Percentiles rank a stretch among this genome's conserved stretches.
Evolutionary conservation across 768 basidiomycete species (phyloP).

Genomic region (Pleurotus pulmonarius): DNA sequence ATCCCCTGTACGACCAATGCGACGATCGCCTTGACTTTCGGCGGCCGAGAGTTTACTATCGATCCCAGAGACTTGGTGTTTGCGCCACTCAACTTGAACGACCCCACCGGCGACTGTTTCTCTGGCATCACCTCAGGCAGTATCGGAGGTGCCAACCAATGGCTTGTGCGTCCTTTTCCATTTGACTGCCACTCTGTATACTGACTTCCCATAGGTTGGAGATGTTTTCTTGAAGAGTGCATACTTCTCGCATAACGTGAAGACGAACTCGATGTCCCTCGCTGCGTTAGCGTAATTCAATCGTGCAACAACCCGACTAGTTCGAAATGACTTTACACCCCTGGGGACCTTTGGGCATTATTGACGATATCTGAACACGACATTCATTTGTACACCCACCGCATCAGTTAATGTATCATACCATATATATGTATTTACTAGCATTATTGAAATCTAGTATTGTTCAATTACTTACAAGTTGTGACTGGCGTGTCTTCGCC

Average conservation of each 20-base stretch:
- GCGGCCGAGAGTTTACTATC: slow-evolving; percentile 46
- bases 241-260: slow-evolving; percentile 12
- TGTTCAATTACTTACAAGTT: too few species aligned
- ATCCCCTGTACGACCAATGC: slow-evolving; percentile 44
- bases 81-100: slow-evolving; percentile 41
- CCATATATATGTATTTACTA: background rate
- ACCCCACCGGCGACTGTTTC: slow-evolving; percentile 60
- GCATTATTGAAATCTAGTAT: too few species aligned
- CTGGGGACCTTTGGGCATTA: background rate
- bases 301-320: background rate
- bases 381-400: slow-evolving; percentile 1
- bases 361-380: background rate
- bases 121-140: slow-evolving; percentile 67
- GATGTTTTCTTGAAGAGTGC: slow-evolving; percentile 18
- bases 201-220: slow-evolving; percentile 11
- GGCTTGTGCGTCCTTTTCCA: slow-evolving; percentile 47
- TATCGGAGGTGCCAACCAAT: slow-evolving; percentile 56
- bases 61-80: slow-evolving; percentile 65
- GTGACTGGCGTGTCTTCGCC: too few species aligned
- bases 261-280: slow-evolving; percentile 10
- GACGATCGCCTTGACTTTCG: slow-evolving; percentile 44
- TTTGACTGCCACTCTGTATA: background rate
- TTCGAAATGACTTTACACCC: slow-evolving; percentile 10
- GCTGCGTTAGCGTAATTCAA: slow-evolving; percentile 12
- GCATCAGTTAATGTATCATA: slow-evolving; percentile 1